Evolutionary conservation across 148 eudicot species (phyloP).

Genomic region (Cornus florida): DNA sequence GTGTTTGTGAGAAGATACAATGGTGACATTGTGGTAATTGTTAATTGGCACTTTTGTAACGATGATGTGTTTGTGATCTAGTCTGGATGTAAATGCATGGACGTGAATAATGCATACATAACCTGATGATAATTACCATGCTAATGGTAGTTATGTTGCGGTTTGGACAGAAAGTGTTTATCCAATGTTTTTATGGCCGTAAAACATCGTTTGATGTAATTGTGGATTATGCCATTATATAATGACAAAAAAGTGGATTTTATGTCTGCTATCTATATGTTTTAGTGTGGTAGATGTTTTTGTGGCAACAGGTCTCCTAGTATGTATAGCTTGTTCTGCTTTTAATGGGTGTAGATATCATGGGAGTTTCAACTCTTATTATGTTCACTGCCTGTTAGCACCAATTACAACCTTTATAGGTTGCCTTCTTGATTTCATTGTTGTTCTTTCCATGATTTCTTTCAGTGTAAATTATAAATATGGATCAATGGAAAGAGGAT

Average conservation of each 20-base stretch:
- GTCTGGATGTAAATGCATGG: no score
- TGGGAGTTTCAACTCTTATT: not conserved
- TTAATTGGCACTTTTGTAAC: not conserved
- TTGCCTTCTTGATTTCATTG: no score
- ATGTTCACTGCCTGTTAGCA: not conserved
- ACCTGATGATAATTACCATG: not conserved
- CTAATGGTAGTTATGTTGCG: constrained; percentile 1
- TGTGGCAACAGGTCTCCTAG: no score
- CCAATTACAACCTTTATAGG: not conserved
- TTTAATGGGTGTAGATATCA: not conserved
- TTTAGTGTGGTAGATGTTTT: not conserved
- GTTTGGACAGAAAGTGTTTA: not conserved
- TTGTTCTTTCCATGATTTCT: no score
- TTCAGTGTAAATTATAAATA: no score
- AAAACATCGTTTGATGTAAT: not conserved
- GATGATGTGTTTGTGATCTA: no score
- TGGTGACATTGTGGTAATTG: not conserved
- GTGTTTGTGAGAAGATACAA: not conserved
- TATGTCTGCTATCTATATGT: not conserved
- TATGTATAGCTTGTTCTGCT: not conserved
- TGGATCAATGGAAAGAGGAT: no score
- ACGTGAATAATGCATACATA: not conserved
- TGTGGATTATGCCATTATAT: not conserved
- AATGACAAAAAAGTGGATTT: not conserved
- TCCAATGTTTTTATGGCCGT: not conserved